Conservation (phyloP, 805 yeast genomes). For the Wickerhamiella azymoides region DNA sequence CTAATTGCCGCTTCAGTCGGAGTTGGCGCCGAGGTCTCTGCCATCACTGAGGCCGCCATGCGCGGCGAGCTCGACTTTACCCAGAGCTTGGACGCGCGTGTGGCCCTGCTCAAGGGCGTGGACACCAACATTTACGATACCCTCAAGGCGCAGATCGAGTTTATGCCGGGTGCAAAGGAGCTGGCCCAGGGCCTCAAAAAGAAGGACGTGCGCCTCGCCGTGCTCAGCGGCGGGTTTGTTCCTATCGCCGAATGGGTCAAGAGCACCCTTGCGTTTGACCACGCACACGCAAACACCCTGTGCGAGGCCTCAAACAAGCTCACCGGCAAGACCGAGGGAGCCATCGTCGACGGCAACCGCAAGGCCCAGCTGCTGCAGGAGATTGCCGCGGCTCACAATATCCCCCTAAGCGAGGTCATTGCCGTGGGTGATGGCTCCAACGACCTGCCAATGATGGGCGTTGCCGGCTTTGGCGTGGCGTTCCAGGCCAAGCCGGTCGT, state of each 20-base stretch:
- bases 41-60: slow-evolving; percentile 89
- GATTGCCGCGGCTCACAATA: slow-evolving; percentile 24
- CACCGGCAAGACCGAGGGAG: slow-evolving; percentile 67
- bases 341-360: slow-evolving; percentile 70
- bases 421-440: slow-evolving; percentile 98
- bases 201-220: slow-evolving; percentile 61
- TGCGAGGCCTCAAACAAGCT: slow-evolving; percentile 35
- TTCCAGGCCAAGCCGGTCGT: slow-evolving; percentile 97
- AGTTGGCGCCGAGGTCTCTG: slow-evolving; percentile 76
- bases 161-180: slow-evolving; percentile 80
- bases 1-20: slow-evolving; percentile 87
- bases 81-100: slow-evolving; percentile 65
- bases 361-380: slow-evolving; percentile 62
- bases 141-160: slow-evolving; percentile 47
- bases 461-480: slow-evolving; percentile 88
- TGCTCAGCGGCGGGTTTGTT: slow-evolving; percentile 86
- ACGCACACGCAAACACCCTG: slow-evolving; percentile 68
- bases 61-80: slow-evolving; percentile 89
- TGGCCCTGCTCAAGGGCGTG: slow-evolving; percentile 67
- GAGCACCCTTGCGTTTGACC: slow-evolving; percentile 55
- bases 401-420: slow-evolving; percentile 34
- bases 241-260: slow-evolving; percentile 75
- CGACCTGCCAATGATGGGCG: slow-evolving; percentile 82
- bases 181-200: slow-evolving; percentile 48
- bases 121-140: slow-evolving; percentile 64